These are phyloP conservation scores for Achlya hypogyna DNA, from an alignment of 352 stramenopile genomes.

Conservation along the genomic window DNA sequence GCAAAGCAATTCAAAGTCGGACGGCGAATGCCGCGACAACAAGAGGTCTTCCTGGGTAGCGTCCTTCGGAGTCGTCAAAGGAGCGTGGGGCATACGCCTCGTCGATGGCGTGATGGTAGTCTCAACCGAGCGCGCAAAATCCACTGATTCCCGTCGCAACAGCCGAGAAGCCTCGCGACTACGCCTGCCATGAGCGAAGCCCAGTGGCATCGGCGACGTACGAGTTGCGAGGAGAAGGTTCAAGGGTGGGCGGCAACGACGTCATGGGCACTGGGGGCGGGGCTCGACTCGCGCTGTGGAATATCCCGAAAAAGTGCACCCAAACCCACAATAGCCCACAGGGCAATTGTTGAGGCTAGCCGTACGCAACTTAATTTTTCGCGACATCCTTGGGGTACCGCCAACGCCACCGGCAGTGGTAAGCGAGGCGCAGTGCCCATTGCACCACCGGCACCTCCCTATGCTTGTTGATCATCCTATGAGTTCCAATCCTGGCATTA, in stretches of 20 bases:
- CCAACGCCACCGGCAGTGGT: too few species aligned
- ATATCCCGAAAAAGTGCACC: neutral
- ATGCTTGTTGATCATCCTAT: too few species aligned
- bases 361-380: neutral
- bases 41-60: too few species aligned
- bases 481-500: too few species aligned
- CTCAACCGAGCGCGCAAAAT: constrained; percentile 4
- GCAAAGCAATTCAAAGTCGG: constrained; percentile 73
- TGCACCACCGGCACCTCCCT: too few species aligned
- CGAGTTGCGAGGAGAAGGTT: neutral
- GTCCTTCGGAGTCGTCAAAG: too few species aligned
- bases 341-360: neutral
- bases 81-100: too few species aligned
- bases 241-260: neutral
- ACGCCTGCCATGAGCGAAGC: neutral
- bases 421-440: too few species aligned
- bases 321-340: neutral
- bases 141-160: constrained; percentile 2
- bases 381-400: too few species aligned
- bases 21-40: constrained; percentile 23
- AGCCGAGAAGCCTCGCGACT: neutral
- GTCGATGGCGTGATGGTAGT: neutral
- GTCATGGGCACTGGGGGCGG: too few species aligned
- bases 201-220: neutral
- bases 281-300: too few species aligned